Conservation (phyloP, 257 asterid species). For the Solanum commersonii region DNA sequence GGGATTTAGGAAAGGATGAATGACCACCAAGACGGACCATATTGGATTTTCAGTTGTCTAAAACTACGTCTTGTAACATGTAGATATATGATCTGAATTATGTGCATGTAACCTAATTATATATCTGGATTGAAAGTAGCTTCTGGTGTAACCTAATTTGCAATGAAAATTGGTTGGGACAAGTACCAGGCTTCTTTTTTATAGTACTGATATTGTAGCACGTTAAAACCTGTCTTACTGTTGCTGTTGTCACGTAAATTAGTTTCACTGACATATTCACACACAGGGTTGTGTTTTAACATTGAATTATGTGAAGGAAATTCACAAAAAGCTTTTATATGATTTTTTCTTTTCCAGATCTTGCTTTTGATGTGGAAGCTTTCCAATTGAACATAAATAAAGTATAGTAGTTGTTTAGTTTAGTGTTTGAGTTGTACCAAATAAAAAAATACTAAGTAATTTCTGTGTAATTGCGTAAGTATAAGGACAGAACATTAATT, state of each 20-base stretch:
- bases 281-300: neutral
- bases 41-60: neutral
- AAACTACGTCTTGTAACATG: neutral
- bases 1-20: slow-evolving; percentile 8
- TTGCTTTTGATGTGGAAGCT: neutral
- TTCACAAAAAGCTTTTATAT: neutral
- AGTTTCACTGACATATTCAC: neutral
- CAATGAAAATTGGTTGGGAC: neutral
- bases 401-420: too few relatives aligned
- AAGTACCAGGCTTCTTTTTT: neutral
- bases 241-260: neutral
- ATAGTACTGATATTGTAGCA: neutral
- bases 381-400: neutral
- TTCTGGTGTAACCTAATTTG: neutral
- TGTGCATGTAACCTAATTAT: neutral
- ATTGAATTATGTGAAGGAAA: neutral
- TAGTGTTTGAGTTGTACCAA: too few relatives aligned
- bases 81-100: slow-evolving; percentile 3
- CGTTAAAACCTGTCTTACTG: neutral
- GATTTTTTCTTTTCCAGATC: neutral
- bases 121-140: neutral
- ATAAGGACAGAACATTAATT: too few relatives aligned
- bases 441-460: too few relatives aligned
- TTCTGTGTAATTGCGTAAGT: neutral
- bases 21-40: neutral